phyloP scores from a whole-genome alignment of 148 eudicot species.

The Rhododendron ovatum region DNA sequence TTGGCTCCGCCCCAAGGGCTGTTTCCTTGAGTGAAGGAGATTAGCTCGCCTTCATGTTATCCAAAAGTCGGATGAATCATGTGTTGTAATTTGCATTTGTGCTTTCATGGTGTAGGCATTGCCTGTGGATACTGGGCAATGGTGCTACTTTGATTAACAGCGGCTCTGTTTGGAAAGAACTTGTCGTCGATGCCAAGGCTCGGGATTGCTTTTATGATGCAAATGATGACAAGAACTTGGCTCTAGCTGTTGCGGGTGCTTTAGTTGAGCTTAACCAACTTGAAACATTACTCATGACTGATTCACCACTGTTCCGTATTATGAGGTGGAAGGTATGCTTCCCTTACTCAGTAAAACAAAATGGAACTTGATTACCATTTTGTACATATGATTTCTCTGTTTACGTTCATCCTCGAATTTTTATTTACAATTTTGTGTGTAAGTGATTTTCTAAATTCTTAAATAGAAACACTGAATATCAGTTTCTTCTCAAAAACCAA shows the following conservation, averaged over 20 bases:
- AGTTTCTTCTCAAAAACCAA: no score
- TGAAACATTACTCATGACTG: slow-evolving; percentile 1
- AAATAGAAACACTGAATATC: no score
- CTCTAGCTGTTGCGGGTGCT: slow-evolving; percentile 15
- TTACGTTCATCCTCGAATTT: no score
- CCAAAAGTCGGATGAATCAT: background rate
- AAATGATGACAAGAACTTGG: slow-evolving; percentile 26
- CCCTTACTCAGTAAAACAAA: no score
- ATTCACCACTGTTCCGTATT: slow-evolving; percentile 17
- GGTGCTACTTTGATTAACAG: slow-evolving; percentile 31
- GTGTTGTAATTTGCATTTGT: background rate
- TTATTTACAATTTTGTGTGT: no score
- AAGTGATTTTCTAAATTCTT: no score
- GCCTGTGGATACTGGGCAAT: slow-evolving; percentile 48
- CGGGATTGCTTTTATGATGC: slow-evolving; percentile 33
- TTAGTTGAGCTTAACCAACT: slow-evolving; percentile 22
- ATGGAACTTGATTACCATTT: no score
- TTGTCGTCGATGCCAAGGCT: slow-evolving; percentile 27
- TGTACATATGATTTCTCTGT: no score
- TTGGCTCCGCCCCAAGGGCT: background rate
- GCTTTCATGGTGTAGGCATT: slow-evolving; percentile 21
- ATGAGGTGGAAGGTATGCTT: slow-evolving; percentile 48
- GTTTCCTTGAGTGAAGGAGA: background rate
- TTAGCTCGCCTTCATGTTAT: background rate
- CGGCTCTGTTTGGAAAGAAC: slow-evolving; percentile 31